phyloP scores from a whole-genome alignment of 495 filamentous ascomycete genomes.

The Opeltia flavorubescens region DNA sequence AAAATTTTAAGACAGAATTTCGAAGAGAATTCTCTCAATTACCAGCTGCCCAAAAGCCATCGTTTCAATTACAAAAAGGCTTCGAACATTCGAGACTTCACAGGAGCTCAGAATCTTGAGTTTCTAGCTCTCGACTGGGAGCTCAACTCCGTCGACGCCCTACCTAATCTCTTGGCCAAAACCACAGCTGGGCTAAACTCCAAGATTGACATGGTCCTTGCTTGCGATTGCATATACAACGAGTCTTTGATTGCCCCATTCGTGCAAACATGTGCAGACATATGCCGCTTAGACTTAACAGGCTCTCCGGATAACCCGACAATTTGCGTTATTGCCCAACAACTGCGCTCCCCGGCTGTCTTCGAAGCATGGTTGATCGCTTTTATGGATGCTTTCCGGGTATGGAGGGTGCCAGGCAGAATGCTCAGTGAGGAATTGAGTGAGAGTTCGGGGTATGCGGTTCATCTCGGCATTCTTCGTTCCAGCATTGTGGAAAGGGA shows the following conservation, averaged over 20 bases:
- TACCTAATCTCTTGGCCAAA: constrained; percentile 8
- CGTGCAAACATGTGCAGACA: constrained; percentile 70
- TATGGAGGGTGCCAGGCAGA: constrained; percentile 63
- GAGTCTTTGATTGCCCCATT: constrained; percentile 70
- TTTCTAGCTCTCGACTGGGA: constrained; percentile 60
- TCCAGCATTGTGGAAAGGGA: no score
- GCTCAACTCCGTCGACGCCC: constrained; percentile 22
- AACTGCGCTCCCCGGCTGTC: constrained; percentile 68
- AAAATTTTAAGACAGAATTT: constrained; percentile 65
- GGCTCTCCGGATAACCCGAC: neutral
- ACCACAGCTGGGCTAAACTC: constrained; percentile 21
- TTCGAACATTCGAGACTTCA: neutral
- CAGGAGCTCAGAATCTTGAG: constrained; percentile 19
- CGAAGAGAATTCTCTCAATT: constrained; percentile 35
- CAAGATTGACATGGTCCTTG: constrained; percentile 40
- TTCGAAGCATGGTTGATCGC: constrained; percentile 68
- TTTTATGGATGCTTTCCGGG: constrained; percentile 50
- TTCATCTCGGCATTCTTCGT: constrained; percentile 51
- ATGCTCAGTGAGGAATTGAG: constrained; percentile 40
- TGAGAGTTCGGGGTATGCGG: constrained; percentile 46
- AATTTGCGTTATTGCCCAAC: constrained; percentile 21
- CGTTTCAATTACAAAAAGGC: neutral
- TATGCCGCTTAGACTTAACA: constrained; percentile 43
- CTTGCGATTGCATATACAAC: constrained; percentile 86
- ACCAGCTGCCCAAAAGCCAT: neutral